These are phyloP conservation scores for Straminergon stramineum DNA, from an alignment of 225 moss, liverwort and hornwort genomes.

Conservation along the genomic window DNA sequence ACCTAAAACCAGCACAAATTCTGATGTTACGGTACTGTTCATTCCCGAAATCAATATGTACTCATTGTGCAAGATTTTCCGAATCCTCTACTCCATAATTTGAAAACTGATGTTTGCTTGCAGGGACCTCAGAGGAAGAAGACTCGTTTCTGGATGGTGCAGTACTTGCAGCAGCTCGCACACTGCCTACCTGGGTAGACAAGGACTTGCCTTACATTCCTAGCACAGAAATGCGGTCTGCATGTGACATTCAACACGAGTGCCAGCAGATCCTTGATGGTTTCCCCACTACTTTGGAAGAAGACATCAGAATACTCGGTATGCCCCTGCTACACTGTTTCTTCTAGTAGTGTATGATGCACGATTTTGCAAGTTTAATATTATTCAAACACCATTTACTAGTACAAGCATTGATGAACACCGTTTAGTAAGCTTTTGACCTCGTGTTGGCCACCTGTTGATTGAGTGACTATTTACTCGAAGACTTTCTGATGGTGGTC, in stretches of 20 bases:
- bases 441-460: background rate
- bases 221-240: slow-evolving; percentile 75
- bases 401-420: background rate
- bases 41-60: background rate
- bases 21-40: background rate
- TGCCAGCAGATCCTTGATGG: slow-evolving; percentile 58
- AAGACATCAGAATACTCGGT: slow-evolving; percentile 55
- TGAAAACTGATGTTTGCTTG: background rate
- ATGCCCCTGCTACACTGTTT: background rate
- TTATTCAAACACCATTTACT: background rate
- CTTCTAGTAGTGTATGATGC: background rate
- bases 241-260: slow-evolving; percentile 64
- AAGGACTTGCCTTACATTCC: slow-evolving; percentile 81
- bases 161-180: slow-evolving; percentile 70
- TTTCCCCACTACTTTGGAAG: slow-evolving; percentile 63
- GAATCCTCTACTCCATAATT: background rate
- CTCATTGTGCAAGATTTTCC: background rate
- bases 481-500: background rate
- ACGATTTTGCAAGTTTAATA: background rate
- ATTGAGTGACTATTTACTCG: background rate
- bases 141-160: slow-evolving; percentile 70
- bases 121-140: slow-evolving; percentile 31
- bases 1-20: background rate
- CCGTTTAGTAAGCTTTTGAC: background rate
- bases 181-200: slow-evolving; percentile 80